Evolutionary conservation across 176 grass and related monocot species (phyloP).

Genomic region (Carex myosuroides): DNA sequence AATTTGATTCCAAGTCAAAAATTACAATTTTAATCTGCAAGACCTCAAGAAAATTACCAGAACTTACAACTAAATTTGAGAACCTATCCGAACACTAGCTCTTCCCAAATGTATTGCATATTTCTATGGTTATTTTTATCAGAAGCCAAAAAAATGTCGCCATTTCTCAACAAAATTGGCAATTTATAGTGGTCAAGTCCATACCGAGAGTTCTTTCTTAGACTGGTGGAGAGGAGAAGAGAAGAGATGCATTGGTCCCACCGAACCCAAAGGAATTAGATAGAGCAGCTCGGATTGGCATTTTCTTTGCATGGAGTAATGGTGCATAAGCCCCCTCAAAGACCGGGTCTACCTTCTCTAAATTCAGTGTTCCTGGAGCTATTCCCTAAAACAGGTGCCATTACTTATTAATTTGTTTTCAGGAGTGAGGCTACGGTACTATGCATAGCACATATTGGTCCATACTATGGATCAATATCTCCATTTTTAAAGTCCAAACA

Average conservation of each 20-base stretch:
- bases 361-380: conserved; percentile 67
- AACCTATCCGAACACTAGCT: neutral
- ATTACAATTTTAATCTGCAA: neutral
- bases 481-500: too few species aligned
- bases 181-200: neutral
- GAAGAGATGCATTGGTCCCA: conserved; percentile 75
- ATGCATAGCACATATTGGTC: too few species aligned
- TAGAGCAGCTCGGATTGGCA: conserved; percentile 56
- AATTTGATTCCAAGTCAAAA: neutral
- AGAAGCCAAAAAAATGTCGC: neutral
- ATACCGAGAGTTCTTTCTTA: neutral
- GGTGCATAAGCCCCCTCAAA: conserved; percentile 60
- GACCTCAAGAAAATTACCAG: neutral
- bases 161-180: conserved; percentile 1
- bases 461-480: too few species aligned
- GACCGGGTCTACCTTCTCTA: conserved; percentile 42
- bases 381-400: conserved; percentile 41
- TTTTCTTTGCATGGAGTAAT: conserved; percentile 41
- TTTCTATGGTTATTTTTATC: neutral
- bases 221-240: conserved; percentile 22
- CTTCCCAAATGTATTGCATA: neutral
- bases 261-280: conserved; percentile 94
- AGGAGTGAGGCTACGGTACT: neutral
- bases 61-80: neutral
- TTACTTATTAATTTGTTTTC: neutral